Evolutionary conservation across 208 protist genomes (phyloP).

Genomic region (Leishmania turanica): DNA sequence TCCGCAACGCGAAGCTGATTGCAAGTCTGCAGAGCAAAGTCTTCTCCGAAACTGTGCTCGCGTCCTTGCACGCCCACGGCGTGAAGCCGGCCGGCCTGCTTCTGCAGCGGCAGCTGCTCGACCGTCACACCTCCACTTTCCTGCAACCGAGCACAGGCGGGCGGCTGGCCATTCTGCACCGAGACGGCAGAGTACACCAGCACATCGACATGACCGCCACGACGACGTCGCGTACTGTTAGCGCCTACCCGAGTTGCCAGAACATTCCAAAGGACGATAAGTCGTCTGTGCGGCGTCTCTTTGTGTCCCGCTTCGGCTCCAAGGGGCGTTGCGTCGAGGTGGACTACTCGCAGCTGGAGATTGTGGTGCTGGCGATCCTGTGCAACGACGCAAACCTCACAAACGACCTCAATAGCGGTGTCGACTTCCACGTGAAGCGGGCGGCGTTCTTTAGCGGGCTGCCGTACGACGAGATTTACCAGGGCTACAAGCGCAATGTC

Average conservation of each 20-base stretch:
- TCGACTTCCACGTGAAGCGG: constrained; percentile 90
- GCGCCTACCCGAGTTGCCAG: constrained; percentile 86
- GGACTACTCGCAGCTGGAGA: constrained; percentile 93
- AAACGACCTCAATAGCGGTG: constrained; percentile 64
- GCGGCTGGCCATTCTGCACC: constrained; percentile 57
- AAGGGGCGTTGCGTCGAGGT: constrained; percentile 82
- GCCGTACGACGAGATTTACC: constrained; percentile 79
- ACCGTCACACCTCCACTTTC: constrained; percentile 59
- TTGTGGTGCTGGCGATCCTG: constrained; percentile 81
- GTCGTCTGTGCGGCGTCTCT: constrained; percentile 74
- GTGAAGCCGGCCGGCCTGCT: constrained; percentile 60
- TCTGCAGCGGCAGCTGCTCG: constrained; percentile 65
- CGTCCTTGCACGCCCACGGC: constrained; percentile 47
- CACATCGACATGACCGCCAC: constrained; percentile 86
- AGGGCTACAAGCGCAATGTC: constrained; percentile 62
- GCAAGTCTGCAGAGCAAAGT: constrained; percentile 39
- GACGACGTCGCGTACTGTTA: constrained; percentile 80
- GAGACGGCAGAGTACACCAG: constrained; percentile 67
- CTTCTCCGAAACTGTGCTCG: constrained; percentile 54
- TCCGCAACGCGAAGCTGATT: constrained; percentile 41
- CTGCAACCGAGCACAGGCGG: constrained; percentile 45
- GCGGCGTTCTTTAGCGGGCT: constrained; percentile 85
- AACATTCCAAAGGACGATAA: constrained; percentile 91
- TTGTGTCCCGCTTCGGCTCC: constrained; percentile 82
- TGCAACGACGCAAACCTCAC: constrained; percentile 70